Percentiles rank a stretch among this genome's conserved stretches.
phyloP scores from a whole-genome alignment of 192 early-diverging fungal genomes.

The Phlyctochytrium bullatum region DNA sequence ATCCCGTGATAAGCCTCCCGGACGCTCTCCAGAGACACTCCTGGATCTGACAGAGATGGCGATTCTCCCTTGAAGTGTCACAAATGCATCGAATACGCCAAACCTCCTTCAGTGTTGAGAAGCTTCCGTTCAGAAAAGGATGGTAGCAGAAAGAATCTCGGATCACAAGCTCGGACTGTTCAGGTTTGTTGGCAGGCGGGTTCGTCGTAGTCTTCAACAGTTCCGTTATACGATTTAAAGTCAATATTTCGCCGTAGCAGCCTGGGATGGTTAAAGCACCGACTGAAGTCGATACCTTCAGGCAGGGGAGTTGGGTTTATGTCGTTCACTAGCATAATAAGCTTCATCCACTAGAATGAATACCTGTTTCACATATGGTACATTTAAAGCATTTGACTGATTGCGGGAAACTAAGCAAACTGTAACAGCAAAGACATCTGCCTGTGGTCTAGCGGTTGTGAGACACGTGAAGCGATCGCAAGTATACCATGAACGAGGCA shows the following conservation, averaged over 20 bases:
- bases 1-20: slow-evolving; percentile 36
- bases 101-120: slow-evolving; percentile 12
- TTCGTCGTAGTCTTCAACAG: neutral
- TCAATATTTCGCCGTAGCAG: neutral
- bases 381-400: slow-evolving; percentile 79
- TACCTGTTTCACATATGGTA: slow-evolving; percentile 81
- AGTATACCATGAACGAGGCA: neutral
- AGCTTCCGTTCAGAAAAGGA: slow-evolving; percentile 31
- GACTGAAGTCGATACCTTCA: neutral
- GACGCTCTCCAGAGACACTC: slow-evolving; percentile 27
- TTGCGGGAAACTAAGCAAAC: slow-evolving; percentile 69
- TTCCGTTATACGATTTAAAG: neutral
- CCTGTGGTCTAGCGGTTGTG: slow-evolving; percentile 20
- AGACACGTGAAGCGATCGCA: neutral
- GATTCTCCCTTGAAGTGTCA: slow-evolving; percentile 13
- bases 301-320: slow-evolving; percentile 15
- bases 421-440: slow-evolving; percentile 47
- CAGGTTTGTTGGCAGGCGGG: neutral
- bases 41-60: slow-evolving; percentile 28
- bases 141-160: slow-evolving; percentile 24
- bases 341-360: neutral
- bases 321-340: slow-evolving; percentile 26
- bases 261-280: neutral
- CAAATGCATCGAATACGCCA: neutral
- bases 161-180: slow-evolving; percentile 14